Evolutionary conservation across 768 basidiomycete genomes (phyloP).

Genomic region (Russula vinacea): DNA sequence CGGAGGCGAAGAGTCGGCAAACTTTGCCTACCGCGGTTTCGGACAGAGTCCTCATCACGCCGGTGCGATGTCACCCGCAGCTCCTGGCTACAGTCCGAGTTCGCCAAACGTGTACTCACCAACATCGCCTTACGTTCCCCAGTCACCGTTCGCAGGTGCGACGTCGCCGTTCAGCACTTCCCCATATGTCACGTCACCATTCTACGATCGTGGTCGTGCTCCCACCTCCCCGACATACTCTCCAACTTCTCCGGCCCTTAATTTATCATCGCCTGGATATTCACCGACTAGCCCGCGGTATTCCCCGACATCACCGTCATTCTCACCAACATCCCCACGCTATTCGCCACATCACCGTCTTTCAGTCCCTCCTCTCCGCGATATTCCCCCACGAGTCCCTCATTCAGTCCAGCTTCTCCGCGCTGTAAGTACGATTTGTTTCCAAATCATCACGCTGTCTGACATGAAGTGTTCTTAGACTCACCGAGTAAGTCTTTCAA

Average conservation of each 20-base stretch:
- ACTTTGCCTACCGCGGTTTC: slow-evolving; percentile 70
- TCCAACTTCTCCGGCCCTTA: slow-evolving; percentile 81
- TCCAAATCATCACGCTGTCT: slow-evolving; percentile 23
- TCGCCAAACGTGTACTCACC: slow-evolving; percentile 88
- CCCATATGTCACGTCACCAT: slow-evolving; percentile 82
- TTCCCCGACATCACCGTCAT: slow-evolving; percentile 79
- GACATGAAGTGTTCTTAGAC: slow-evolving; percentile 43
- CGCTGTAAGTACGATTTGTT: slow-evolving; percentile 55
- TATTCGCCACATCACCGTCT: slow-evolving; percentile 90
- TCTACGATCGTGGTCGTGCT: slow-evolving; percentile 62
- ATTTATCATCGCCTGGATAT: slow-evolving; percentile 73
- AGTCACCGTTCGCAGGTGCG: slow-evolving; percentile 78
- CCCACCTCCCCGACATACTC: slow-evolving; percentile 83
- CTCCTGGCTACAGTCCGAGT: slow-evolving; percentile 85
- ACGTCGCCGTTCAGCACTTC: slow-evolving; percentile 81
- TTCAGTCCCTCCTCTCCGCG: slow-evolving; percentile 90
- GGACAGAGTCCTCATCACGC: slow-evolving; percentile 84
- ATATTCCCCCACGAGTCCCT: slow-evolving; percentile 85
- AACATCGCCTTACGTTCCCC: slow-evolving; percentile 85
- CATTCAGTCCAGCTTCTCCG: slow-evolving; percentile 85
- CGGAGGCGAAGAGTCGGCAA: slow-evolving; percentile 73
- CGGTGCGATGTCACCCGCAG: slow-evolving; percentile 85
- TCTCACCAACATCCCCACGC: slow-evolving; percentile 87
- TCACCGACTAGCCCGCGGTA: slow-evolving; percentile 74
- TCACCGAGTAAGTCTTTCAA: slow-evolving; percentile 65